Percentiles rank a stretch among this genome's conserved stretches.
These are phyloP conservation scores for Colletotrichum acutatum DNA, from an alignment of 2,329 filamentous ascomycete genomes.

Conservation along the genomic window DNA sequence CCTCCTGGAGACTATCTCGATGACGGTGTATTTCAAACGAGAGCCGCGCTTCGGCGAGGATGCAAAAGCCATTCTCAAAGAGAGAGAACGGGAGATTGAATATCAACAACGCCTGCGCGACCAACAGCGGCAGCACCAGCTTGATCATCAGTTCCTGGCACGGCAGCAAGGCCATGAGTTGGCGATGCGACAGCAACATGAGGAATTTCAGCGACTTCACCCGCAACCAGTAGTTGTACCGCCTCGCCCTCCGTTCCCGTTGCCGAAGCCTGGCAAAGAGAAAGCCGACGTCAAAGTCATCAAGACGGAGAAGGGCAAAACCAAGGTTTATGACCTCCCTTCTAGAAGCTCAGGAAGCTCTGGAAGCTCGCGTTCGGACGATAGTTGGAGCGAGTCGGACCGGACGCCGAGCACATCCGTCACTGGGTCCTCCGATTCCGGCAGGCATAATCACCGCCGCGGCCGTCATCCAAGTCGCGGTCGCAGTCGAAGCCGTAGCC, in stretches of 20 bases:
- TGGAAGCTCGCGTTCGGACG: slow-evolving; percentile 7
- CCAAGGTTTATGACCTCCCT: slow-evolving; percentile 15
- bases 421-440: slow-evolving; percentile 27
- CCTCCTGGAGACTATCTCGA: slow-evolving; percentile 49
- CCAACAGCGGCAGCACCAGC: slow-evolving; percentile 20
- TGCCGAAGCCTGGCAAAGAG: background rate
- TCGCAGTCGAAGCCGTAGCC: slow-evolving; percentile 21
- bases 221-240: background rate
- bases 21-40: slow-evolving; percentile 60
- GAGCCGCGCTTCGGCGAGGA: slow-evolving; percentile 47
- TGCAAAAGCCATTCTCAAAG: slow-evolving; percentile 35
- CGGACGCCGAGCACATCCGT: slow-evolving; percentile 38
- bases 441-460: slow-evolving; percentile 15
- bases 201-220: slow-evolving; percentile 3
- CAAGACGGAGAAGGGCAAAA: slow-evolving; percentile 21
- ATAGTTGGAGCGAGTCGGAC: slow-evolving; percentile 10
- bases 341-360: slow-evolving; percentile 36
- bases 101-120: slow-evolving; percentile 13
- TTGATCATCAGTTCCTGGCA: slow-evolving; percentile 1
- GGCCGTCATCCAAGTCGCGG: background rate
- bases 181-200: slow-evolving; percentile 4
- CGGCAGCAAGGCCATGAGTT: background rate
- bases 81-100: slow-evolving; percentile 36
- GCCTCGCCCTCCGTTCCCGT: background rate
- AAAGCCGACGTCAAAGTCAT: slow-evolving; percentile 17